Conservation (phyloP, 2,329 filamentous ascomycete genomes). For the Nothophaeocryptopus gaeumannii region DNA sequence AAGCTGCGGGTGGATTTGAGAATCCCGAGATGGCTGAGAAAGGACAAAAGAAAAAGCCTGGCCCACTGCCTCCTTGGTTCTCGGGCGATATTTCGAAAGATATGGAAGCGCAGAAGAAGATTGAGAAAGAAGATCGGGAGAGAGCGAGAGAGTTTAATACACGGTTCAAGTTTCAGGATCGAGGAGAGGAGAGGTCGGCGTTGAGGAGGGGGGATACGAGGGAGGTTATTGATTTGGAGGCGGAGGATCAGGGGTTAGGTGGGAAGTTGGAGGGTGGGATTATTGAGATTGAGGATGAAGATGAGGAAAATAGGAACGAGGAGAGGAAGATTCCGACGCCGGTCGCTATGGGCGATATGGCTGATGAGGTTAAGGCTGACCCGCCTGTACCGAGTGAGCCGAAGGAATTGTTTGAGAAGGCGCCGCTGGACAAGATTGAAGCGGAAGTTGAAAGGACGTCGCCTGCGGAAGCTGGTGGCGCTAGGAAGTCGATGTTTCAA, state of each 20-base stretch:
- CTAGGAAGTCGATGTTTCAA: no score
- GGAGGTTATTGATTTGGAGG: conserved; percentile 50
- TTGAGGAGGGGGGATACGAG: conserved; percentile 55
- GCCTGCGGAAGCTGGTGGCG: no score
- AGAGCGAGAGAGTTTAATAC: conserved; percentile 56
- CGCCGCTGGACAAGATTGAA: no score
- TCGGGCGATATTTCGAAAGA: conserved; percentile 57
- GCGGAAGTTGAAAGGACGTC: no score
- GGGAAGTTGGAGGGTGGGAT: conserved; percentile 38
- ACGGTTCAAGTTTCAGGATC: conserved; percentile 59
- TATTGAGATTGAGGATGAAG: conserved; percentile 33
- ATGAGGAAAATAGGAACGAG: conserved; percentile 30
- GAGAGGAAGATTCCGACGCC: background rate
- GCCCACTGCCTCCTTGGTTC: conserved; percentile 76
- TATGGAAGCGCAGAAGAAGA: conserved; percentile 47
- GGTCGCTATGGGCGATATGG: conserved; percentile 42
- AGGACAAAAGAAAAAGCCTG: conserved; percentile 45
- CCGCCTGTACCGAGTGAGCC: background rate
- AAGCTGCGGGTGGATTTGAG: conserved; percentile 65
- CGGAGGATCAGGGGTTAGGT: conserved; percentile 39
- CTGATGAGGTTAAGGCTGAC: conserved; percentile 42
- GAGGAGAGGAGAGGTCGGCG: conserved; percentile 47
- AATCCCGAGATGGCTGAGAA: conserved; percentile 43
- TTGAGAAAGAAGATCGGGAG: conserved; percentile 50
- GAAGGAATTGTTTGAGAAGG: background rate